These are phyloP conservation scores for Hydnomerulius pinastri DNA, from an alignment of 768 basidiomycete species.

Conservation along the genomic window DNA sequence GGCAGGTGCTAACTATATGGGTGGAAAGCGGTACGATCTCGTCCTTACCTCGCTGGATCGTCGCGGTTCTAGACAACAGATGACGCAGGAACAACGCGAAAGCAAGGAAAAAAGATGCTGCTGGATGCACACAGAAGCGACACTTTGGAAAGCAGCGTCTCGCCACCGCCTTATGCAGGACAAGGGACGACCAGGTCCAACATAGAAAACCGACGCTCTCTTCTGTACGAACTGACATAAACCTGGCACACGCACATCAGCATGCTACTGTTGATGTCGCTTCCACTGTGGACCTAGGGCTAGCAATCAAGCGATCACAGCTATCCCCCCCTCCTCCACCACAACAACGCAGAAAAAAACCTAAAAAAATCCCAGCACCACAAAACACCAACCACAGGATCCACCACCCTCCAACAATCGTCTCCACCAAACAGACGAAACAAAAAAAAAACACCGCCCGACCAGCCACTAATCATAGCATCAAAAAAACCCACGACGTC, in stretches of 20 bases:
- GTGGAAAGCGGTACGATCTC: slow-evolving; percentile 57
- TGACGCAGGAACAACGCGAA: slow-evolving; percentile 55
- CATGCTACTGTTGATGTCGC: not conserved
- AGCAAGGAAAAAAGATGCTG: slow-evolving; percentile 56
- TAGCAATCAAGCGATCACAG: slow-evolving; percentile 8
- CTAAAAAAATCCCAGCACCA: no score
- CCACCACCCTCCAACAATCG: no score
- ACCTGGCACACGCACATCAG: slow-evolving; percentile 28
- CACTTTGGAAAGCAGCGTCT: slow-evolving; percentile 65
- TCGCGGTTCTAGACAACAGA: not conserved
- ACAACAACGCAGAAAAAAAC: slow-evolving; percentile 4
- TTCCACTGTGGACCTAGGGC: not conserved
- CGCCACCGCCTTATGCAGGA: slow-evolving; percentile 41
- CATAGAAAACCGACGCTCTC: slow-evolving; percentile 4
- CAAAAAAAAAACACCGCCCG: no score
- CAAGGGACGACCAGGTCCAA: slow-evolving; percentile 9
- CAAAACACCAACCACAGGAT: no score
- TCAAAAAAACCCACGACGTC: no score
- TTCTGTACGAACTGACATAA: slow-evolving; percentile 21
- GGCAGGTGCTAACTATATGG: slow-evolving; percentile 78
- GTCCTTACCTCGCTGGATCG: not conserved
- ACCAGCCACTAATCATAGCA: no score
- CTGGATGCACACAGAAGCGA: slow-evolving; percentile 54
- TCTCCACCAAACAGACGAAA: no score
- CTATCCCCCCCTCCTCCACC: slow-evolving; percentile 5